A percentile compares a stretch with the other conserved stretches of the same genome.
phyloP scores from a whole-genome alignment of 345 rosid genomes.

The Orychophragmus violaceus region DNA sequence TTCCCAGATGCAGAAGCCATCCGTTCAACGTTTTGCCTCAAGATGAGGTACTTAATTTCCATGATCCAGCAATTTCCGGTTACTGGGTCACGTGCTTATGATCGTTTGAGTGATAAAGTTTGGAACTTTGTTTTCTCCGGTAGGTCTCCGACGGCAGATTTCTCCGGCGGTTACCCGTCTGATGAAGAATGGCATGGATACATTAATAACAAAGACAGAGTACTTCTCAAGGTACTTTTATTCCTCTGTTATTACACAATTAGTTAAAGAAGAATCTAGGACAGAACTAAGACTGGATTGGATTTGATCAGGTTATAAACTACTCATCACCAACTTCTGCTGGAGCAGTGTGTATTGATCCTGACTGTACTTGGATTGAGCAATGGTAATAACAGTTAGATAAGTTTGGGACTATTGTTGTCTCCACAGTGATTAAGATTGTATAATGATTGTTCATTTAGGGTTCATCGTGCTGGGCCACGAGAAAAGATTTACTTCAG shows the following conservation, averaged over 20 bases:
- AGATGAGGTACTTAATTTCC: constrained; percentile 49
- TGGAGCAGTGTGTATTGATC: constrained; percentile 80
- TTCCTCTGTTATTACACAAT: neutral
- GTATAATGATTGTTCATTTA: constrained; percentile 1
- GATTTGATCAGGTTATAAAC: constrained; percentile 39
- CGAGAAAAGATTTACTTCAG: constrained; percentile 74
- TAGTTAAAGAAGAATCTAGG: neutral
- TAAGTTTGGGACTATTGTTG: neutral
- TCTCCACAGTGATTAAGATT: neutral
- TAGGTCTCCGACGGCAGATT: constrained; percentile 69
- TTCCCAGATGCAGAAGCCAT: constrained; percentile 53
- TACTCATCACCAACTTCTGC: constrained; percentile 75
- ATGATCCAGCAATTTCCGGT: no score
- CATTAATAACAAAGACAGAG: constrained; percentile 80
- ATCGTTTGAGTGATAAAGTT: neutral
- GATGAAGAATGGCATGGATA: constrained; percentile 97
- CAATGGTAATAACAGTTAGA: constrained; percentile 51
- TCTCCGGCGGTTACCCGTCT: constrained; percentile 69
- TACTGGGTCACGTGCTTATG: neutral
- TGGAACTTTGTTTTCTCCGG: neutral
- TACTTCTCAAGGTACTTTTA: constrained; percentile 69
- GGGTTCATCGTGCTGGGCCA: constrained; percentile 97
- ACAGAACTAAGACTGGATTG: neutral
- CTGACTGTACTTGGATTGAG: constrained; percentile 75
- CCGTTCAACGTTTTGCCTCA: constrained; percentile 75